A percentile compares a stretch with the other conserved stretches of the same genome.
These are phyloP conservation scores for Lunasporangiospora selenospora DNA, from an alignment of 192 early-diverging fungal species.

Conservation along the genomic window DNA sequence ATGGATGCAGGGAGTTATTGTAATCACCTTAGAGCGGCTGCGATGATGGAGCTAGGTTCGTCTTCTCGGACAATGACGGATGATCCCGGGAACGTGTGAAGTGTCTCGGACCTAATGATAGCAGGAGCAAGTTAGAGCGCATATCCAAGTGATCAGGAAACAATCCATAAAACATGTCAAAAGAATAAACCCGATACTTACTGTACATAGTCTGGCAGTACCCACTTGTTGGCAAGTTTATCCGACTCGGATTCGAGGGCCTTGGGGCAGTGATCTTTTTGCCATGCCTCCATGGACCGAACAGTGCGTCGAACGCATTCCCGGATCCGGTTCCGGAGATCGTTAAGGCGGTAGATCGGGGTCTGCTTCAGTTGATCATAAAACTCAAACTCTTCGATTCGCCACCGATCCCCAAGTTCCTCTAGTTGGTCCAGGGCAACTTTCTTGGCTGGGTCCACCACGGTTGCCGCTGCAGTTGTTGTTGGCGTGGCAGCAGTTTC, in stretches of 20 bases:
- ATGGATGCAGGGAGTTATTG: background rate
- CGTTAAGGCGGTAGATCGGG: constrained; percentile 53
- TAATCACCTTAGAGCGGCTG: constrained; percentile 74
- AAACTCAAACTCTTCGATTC: constrained; percentile 55
- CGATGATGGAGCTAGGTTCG: constrained; percentile 92
- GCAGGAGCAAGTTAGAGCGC: background rate
- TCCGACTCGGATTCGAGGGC: constrained; percentile 13
- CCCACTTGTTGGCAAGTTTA: constrained; percentile 47
- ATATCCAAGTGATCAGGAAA: no score
- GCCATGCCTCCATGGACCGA: constrained; percentile 57
- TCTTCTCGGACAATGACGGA: constrained; percentile 84
- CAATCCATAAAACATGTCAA: background rate
- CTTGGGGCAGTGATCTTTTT: constrained; percentile 41
- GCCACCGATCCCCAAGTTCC: constrained; percentile 43
- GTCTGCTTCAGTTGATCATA: constrained; percentile 46
- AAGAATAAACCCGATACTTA: constrained; percentile 35
- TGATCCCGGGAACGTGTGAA: constrained; percentile 85
- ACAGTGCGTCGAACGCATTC: constrained; percentile 45
- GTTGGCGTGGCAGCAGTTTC: constrained; percentile 9
- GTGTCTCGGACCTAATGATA: constrained; percentile 9
- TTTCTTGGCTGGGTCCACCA: constrained; percentile 5
- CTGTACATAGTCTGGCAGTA: constrained; percentile 60
- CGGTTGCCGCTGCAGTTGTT: background rate
- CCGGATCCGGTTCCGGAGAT: constrained; percentile 54
- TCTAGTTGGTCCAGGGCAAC: constrained; percentile 22